Base-by-base conservation (phyloP, 140 eudicot species). In the Bidens hawaiensis region DNA sequence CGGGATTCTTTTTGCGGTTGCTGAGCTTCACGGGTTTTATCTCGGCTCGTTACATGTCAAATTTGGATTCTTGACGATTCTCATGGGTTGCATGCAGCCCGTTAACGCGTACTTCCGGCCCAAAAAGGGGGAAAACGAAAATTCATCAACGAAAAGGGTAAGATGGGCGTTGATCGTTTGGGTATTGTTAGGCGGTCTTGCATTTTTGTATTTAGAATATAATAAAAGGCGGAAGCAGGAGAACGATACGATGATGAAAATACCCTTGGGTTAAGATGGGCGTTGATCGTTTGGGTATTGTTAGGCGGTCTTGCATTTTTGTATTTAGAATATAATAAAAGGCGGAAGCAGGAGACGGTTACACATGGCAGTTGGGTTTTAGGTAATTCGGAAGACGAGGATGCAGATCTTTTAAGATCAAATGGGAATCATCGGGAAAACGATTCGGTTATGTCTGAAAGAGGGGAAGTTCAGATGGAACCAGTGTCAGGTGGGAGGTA, bases 161-260 rank as follows among this genome's bases (percentile, higher is more conserved):
- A n/a, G n/a, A n/a, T n/a, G n/a, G n/a, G n/a, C n/a, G n/a, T n/a
- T n/a, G n/a, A n/a, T n/a, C n/a, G 12, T 80, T 7, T 90, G 98
- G 98, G 98, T 87, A 66, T 90, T 57, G 76, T 70, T 0, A 96
- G 98, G 8, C 76, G 96, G 53, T 73, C 80, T 41, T 82, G 90
- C 5, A 80, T 87, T 40, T 52, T 87, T 22, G 79, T 82, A n/a
- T n/a, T n/a, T n/a, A n/a, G n/a, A n/a, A n/a, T n/a, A n/a, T n/a
- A n/a, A n/a, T n/a, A n/a, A n/a, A n/a, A n/a, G n/a, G n/a, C 22
- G 91, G 96, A 84, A 82, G 58, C 98, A 69, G 98, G 98, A 50
- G 90, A 80, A 23, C 62, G 94, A 68, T 90, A 90, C 62, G 82
- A 83, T 60, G 93, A 76, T 22, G 90, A 90, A 56, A 85, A 84